phyloP scores from a whole-genome alignment of 306 rosid species.

The Rosa persica region DNA sequence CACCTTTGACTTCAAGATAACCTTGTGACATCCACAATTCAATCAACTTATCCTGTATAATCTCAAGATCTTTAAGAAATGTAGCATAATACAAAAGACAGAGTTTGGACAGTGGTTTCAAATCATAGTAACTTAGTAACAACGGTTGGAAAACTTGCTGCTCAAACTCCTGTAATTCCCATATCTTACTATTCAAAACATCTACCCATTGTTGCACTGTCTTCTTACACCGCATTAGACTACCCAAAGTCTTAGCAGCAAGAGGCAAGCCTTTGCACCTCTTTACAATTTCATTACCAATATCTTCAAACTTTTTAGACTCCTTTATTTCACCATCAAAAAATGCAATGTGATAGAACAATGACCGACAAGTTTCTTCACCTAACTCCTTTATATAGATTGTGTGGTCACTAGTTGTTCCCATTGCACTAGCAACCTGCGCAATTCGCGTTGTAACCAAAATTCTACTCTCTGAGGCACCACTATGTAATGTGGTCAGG shows the following conservation, averaged over 20 bases:
- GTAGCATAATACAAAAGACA: neutral
- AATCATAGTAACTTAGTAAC: neutral
- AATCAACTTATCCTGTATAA: neutral
- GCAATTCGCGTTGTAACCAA: neutral
- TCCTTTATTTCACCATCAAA: neutral
- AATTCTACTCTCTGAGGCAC: neutral
- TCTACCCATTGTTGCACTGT: neutral
- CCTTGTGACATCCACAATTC: neutral
- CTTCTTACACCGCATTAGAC: neutral
- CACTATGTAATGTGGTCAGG: neutral
- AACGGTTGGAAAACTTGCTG: neutral
- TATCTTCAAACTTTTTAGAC: neutral
- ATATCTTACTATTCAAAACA: neutral
- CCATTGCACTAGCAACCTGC: neutral
- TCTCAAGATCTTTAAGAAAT: neutral
- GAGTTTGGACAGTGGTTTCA: neutral
- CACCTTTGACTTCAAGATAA: neutral
- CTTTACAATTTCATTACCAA: neutral
- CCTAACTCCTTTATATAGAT: neutral
- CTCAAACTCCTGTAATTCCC: neutral
- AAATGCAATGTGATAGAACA: slow-evolving; percentile 3
- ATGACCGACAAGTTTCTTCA: neutral
- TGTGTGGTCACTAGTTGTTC: neutral
- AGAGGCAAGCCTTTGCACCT: slow-evolving; percentile 11
- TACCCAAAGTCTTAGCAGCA: slow-evolving; percentile 5